Conservation (phyloP, 306 rosid species). For the Vigna nakashimae region DNA sequence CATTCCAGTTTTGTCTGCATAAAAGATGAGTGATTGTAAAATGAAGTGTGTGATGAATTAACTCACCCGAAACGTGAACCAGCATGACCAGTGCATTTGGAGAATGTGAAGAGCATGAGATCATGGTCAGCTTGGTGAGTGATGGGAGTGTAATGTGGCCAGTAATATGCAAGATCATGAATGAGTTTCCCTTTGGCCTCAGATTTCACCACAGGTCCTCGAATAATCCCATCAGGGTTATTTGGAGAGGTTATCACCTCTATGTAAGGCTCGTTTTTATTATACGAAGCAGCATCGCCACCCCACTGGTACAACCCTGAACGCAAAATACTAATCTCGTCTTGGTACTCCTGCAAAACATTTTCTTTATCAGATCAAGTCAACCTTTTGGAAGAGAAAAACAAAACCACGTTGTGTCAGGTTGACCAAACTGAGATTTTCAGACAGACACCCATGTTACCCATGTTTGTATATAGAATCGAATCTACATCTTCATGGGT, state of each 20-base stretch:
- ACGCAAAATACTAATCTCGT: slow-evolving; percentile 48
- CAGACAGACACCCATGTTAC: slow-evolving; percentile 56
- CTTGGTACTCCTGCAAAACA: slow-evolving; percentile 63
- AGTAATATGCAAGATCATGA: slow-evolving; percentile 84
- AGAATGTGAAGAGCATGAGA: slow-evolving; percentile 82
- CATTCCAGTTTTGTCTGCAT: too few relatives aligned
- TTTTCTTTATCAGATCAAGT: slow-evolving; percentile 9
- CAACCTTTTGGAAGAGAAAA: not conserved
- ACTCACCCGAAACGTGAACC: slow-evolving; percentile 89
- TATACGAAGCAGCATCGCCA: slow-evolving; percentile 69
- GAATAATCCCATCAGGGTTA: slow-evolving; percentile 73
- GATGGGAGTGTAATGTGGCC: slow-evolving; percentile 90
- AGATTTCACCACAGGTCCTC: slow-evolving; percentile 53
- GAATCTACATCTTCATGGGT: slow-evolving; percentile 35
- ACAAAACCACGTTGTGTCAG: not conserved
- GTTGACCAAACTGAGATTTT: slow-evolving; percentile 17
- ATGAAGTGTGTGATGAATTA: not conserved
- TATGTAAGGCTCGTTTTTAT: slow-evolving; percentile 64
- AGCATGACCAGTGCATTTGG: slow-evolving; percentile 92
- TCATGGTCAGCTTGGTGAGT: slow-evolving; percentile 60
- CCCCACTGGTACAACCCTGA: slow-evolving; percentile 73
- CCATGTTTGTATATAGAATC: slow-evolving; percentile 37
- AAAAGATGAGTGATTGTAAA: not conserved
- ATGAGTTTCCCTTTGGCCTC: slow-evolving; percentile 52
- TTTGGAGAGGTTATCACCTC: slow-evolving; percentile 81